Base-by-base conservation (phyloP, 1,139 yeast genomes). In the Geotrichum restrictum region DNA sequence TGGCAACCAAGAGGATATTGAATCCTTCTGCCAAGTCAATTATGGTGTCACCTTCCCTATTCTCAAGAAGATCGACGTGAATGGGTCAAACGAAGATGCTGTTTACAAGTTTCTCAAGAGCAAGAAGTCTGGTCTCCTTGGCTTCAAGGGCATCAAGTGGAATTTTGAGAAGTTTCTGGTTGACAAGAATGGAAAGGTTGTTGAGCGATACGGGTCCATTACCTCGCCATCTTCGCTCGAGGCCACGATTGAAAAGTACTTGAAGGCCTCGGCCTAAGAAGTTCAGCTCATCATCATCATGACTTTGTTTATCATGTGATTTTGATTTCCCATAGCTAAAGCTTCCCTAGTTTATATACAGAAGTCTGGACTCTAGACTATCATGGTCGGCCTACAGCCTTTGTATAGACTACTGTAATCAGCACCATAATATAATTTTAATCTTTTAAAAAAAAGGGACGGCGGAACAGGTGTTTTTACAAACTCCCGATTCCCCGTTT, bases 101-200 rank as follows among this genome's bases (percentile, higher is more conserved):
- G 91, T 93, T 39, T 93, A 81, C 74, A 74, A 79, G 62, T 91
- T 67, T 74, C 78, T 93, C 68, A 93, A 93, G 75, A 52, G 68
- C 24, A 66, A 81, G 62, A 81, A 80, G 69, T 37, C 81, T 8
- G 95, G 94, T 19, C 61, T 79, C 13, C 69, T 89, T 45, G 96
- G 96, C 14, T 82, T 88, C 68, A 77, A 75, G 56, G 93, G 95
- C 31, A 79, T 91, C 62, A 82, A 87, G 68, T 93, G 98, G 98
- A 93, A 93, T 74, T 93, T 91, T 67, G 98, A 91, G 69, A 93
- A 93, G 74, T 93, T 93, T 72, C 64, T 93, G 50, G 68, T 93
- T 52, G 83, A 83, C 67, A 77, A 77, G 62, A 64, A 80, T 1
- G 98, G 98, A 49, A 67, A 78, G 1, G 96, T 89, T 42, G 80